These are phyloP conservation scores for Trypanosomatidae sp. DNA, from an alignment of 208 protist genomes.

Conservation along the genomic window DNA sequence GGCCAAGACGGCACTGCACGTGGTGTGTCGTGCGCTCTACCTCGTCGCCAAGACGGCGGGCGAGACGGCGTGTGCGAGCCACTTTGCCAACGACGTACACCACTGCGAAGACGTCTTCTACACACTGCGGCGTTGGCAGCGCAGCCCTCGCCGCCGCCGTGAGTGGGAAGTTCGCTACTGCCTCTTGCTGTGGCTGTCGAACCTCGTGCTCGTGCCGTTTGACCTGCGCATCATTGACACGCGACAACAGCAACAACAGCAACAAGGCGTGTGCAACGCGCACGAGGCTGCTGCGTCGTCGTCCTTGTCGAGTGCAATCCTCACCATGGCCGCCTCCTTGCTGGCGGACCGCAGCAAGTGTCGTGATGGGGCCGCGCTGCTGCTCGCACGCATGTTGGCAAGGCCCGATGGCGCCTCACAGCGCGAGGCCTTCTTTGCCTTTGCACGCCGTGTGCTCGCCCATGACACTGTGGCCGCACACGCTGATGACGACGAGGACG, in stretches of 20 bases:
- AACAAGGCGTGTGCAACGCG: not conserved
- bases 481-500: not conserved
- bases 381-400: conserved; percentile 85
- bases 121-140: conserved; percentile 51
- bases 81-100: conserved; percentile 89
- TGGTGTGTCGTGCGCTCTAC: conserved; percentile 84
- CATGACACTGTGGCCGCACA: not conserved
- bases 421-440: conserved; percentile 47
- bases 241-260: conserved; percentile 2
- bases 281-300: not conserved
- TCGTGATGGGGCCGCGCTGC: conserved; percentile 83
- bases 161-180: conserved; percentile 95
- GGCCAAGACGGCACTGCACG: conserved; percentile 44
- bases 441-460: conserved; percentile 18
- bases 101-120: conserved; percentile 84
- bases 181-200: conserved; percentile 94
- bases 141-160: conserved; percentile 18
- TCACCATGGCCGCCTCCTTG: conserved; percentile 55
- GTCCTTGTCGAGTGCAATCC: conserved; percentile 54
- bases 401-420: conserved; percentile 72
- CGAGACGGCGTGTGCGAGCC: conserved; percentile 86
- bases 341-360: conserved; percentile 81
- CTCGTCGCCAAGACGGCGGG: conserved; percentile 89
- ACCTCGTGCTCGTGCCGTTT: conserved; percentile 95
- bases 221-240: conserved; percentile 88